Conservation (phyloP, 768 basidiomycete genomes). For the Serendipita indica region DNA sequence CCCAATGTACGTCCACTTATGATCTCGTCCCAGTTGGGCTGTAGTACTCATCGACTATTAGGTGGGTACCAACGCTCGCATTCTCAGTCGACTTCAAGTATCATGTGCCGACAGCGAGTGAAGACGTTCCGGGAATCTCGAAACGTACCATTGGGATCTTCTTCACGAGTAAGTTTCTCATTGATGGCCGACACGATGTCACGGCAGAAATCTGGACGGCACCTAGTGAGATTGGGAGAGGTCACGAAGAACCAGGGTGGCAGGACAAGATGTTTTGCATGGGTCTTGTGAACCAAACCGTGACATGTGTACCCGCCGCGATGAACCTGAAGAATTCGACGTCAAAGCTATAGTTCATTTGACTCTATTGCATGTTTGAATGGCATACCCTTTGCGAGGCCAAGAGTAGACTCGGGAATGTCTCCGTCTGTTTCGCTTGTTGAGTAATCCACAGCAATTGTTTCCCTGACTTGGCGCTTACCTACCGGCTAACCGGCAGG, state of each 20-base stretch:
- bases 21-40: neutral
- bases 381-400: no score
- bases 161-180: neutral
- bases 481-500: no score
- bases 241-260: neutral
- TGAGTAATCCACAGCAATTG: neutral
- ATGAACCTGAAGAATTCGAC: neutral
- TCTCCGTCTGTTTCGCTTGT: neutral
- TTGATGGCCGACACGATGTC: neutral
- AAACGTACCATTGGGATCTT: neutral
- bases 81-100: slow-evolving; percentile 4
- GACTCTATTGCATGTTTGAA: no score
- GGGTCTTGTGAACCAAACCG: neutral
- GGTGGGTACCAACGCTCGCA: neutral
- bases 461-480: neutral
- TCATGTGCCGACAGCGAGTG: neutral
- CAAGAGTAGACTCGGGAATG: no score
- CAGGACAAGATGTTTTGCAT: neutral
- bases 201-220: slow-evolving; percentile 1
- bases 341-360: neutral
- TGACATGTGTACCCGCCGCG: neutral
- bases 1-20: neutral
- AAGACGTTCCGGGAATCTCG: neutral
- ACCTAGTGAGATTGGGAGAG: neutral
- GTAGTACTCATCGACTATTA: neutral